Base-by-base conservation (phyloP, 2,329 filamentous ascomycete species). In the Cladosporium phlei region DNA sequence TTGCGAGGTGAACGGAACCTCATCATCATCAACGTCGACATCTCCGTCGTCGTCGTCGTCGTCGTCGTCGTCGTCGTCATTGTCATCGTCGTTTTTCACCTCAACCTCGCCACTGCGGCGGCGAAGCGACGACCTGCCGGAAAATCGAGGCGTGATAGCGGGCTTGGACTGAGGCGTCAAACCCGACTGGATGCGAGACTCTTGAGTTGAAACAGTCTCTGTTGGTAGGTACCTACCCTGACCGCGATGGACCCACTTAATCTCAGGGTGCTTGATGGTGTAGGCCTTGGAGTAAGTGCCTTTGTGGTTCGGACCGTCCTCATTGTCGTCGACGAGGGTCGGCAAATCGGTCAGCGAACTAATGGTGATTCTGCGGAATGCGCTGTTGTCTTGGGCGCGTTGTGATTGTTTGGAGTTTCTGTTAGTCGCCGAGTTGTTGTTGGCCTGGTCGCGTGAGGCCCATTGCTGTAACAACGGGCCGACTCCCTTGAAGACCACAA, bases 191-290 rank as follows among this genome's bases (percentile, higher is more conserved):
- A 21, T 16, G 4, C 38, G 38, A 16, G 16, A 16, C 11, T 29
- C 20, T 27, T 17, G 28, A 20, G 20, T 14, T 6, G 37, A n/a
- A 10, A 40, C 21, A 3, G 30, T 22, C 14, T 29, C 27, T 11
- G 22, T 34, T 38, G 60, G 61, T 19, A 61, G 43, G 40, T 62
- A 64, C 35, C 61, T 57, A 17, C 61, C 61, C 54, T 62, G 59
- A 25, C 61, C 61, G 30, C 61, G 59, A 52, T 64, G 61, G 22
- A 63, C 53, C 58, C 59, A 64, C 29, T 55, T 51, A 38, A 59
- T 55, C 37, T 61, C 55, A 7, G 61, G 61, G 50, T 63, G 59
- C 19, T 54, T 49, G 12, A 57, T 49, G 17, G 52, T 59, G 50
- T 62, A 58, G 21, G 56, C 52, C 38, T 56, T 59, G 22, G 59